phyloP scores from a whole-genome alignment of 129 eudicot species.

The Artemisia annua region DNA sequence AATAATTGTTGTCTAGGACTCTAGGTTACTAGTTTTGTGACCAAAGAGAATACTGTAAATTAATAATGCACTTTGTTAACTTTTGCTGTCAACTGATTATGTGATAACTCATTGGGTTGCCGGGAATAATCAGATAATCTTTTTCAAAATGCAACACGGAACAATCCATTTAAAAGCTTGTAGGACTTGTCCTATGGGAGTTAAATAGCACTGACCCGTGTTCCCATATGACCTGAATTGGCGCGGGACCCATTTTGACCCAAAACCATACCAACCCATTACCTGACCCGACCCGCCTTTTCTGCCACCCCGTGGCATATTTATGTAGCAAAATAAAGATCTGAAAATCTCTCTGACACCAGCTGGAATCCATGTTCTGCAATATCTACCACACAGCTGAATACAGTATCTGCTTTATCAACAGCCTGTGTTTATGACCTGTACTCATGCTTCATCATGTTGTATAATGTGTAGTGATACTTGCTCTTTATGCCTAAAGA shows the following conservation, averaged over 20 bases:
- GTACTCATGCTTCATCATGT: constrained; percentile 25
- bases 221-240: no score
- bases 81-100: not conserved
- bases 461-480: constrained; percentile 24
- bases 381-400: constrained; percentile 8
- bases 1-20: not conserved
- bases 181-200: no score
- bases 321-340: not conserved
- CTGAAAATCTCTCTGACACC: not conserved
- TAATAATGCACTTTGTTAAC: not conserved
- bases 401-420: constrained; percentile 8
- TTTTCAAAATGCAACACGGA: no score
- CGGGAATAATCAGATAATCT: no score
- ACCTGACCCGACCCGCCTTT: no score
- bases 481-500: constrained; percentile 23
- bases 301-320: no score
- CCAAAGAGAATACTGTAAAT: not conserved
- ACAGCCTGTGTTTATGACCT: constrained; percentile 34
- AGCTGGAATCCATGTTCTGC: constrained; percentile 10
- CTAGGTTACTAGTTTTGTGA: no score
- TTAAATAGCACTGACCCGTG: no score
- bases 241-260: no score
- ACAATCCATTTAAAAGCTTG: not conserved
- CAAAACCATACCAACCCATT: no score
- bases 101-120: no score